Evolutionary conservation across 2,329 filamentous ascomycete genomes (phyloP).

Genomic region (Calonectria multiphialidica): DNA sequence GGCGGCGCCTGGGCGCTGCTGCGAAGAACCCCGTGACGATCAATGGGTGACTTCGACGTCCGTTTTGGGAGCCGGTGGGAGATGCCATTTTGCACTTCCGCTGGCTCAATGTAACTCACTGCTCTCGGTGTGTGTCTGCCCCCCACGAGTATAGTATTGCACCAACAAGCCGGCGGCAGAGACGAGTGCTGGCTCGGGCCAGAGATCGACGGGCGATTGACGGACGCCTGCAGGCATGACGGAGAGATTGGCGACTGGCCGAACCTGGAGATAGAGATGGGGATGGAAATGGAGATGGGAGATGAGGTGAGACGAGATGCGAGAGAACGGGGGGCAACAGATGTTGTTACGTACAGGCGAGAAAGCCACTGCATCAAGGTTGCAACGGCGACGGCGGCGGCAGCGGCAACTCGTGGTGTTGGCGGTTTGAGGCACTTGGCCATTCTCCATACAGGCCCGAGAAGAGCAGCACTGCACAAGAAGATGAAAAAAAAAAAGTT

Average conservation of each 20-base stretch:
- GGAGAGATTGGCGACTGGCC: not conserved
- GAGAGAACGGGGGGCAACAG: not conserved
- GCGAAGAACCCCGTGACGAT: constrained; percentile 18
- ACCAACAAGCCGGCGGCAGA: constrained; percentile 12
- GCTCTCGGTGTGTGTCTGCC: not conserved
- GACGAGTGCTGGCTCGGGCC: not conserved
- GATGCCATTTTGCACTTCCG: constrained; percentile 10
- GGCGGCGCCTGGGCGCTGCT: constrained; percentile 11
- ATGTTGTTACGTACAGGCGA: not conserved
- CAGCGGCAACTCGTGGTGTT: not conserved
- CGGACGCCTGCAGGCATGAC: not conserved
- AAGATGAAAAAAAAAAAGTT: not conserved
- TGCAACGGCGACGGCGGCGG: not conserved
- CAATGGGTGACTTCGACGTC: constrained; percentile 2
- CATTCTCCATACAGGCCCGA: not conserved
- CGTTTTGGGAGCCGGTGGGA: constrained; percentile 2
- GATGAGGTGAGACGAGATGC: constrained; percentile 5
- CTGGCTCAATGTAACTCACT: constrained; percentile 4
- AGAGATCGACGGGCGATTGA: constrained; percentile 11
- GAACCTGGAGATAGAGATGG: not conserved
- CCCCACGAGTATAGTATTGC: not conserved
- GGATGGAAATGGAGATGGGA: not conserved
- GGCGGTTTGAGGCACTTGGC: not conserved
- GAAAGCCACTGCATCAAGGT: not conserved
- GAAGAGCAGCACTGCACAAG: not conserved